These are phyloP conservation scores for Petrea volubilis DNA, from an alignment of 257 asterid genomes.

Conservation along the genomic window DNA sequence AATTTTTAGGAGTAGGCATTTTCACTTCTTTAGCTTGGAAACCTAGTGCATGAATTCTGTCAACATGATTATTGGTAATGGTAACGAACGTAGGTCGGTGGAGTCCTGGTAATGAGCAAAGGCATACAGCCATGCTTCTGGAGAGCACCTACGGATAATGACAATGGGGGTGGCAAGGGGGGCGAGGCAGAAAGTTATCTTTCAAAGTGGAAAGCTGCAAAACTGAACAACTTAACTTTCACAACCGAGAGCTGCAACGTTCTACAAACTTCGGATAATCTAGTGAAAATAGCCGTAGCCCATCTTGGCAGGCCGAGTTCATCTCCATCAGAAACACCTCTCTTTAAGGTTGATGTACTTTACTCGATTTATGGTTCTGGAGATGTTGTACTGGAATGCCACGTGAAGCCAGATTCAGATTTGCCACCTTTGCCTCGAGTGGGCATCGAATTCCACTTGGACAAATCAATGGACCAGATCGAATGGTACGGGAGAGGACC, in stretches of 20 bases:
- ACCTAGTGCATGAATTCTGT: background rate
- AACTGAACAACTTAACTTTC: slow-evolving; percentile 53
- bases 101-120: slow-evolving; percentile 58
- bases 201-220: slow-evolving; percentile 75
- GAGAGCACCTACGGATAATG: slow-evolving; percentile 98
- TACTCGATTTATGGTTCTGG: slow-evolving; percentile 81
- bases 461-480: slow-evolving; percentile 67
- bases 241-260: slow-evolving; percentile 57
- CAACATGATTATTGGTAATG: background rate
- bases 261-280: slow-evolving; percentile 39
- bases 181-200: slow-evolving; percentile 72
- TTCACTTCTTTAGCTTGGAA: background rate
- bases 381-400: slow-evolving; percentile 75
- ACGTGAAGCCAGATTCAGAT: slow-evolving; percentile 60
- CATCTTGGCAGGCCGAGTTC: slow-evolving; percentile 51
- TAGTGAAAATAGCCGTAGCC: slow-evolving; percentile 54
- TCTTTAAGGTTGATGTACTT: slow-evolving; percentile 50
- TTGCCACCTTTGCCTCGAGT: slow-evolving; percentile 97
- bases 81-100: slow-evolving; percentile 55
- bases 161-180: slow-evolving; percentile 98
- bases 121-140: slow-evolving; percentile 93
- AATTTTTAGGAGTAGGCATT: background rate
- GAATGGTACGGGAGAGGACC: slow-evolving; percentile 95
- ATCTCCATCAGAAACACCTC: slow-evolving; percentile 37
- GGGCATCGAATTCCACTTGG: slow-evolving; percentile 80